phyloP scores from a whole-genome alignment of 2,329 filamentous ascomycete genomes.

The Trichoderma breve region DNA sequence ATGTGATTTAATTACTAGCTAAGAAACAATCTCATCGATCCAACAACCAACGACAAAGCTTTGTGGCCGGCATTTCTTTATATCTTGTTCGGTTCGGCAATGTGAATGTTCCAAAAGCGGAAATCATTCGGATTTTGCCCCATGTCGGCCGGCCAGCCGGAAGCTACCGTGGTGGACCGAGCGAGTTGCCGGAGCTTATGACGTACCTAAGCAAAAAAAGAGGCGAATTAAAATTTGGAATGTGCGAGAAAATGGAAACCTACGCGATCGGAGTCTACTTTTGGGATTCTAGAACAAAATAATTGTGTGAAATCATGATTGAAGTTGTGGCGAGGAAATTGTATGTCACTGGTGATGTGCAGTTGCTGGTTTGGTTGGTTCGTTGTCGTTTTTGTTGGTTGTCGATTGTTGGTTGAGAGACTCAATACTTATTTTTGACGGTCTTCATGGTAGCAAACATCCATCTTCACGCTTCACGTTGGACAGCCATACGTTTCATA shows the following conservation, averaged over 20 bases:
- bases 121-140: constrained; percentile 4
- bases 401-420: neutral
- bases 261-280: neutral
- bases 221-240: neutral
- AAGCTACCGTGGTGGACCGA: constrained; percentile 11
- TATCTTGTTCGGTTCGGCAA: constrained; percentile 14
- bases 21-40: neutral
- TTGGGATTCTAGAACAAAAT: neutral
- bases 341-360: neutral
- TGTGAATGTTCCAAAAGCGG: neutral
- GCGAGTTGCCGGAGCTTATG: neutral
- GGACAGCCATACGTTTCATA: neutral
- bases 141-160: constrained; percentile 13
- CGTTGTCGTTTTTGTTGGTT: neutral
- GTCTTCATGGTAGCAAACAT: neutral
- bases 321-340: neutral
- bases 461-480: neutral
- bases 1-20: neutral
- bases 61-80: neutral
- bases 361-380: neutral
- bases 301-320: neutral
- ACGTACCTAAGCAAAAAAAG: neutral
- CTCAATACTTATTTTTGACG: neutral
- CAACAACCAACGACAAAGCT: neutral
- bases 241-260: neutral